Conservation (phyloP, 2,329 filamentous ascomycete species). For the Colletotrichum sp. region DNA sequence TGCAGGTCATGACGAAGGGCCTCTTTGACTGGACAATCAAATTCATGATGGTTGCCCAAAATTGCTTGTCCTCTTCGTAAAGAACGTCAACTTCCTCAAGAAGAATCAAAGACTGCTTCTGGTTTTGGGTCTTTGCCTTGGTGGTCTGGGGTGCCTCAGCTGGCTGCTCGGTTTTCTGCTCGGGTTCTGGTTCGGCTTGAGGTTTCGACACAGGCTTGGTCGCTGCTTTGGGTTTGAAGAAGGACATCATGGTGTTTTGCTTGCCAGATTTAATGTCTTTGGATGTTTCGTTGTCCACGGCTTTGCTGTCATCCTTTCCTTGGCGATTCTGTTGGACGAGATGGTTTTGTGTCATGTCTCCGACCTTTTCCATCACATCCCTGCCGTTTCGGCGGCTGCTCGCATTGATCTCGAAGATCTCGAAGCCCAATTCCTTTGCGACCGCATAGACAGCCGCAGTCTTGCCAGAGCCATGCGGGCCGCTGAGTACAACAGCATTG, state of each 20-base stretch:
- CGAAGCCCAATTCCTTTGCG: constrained; percentile 89
- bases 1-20: constrained; percentile 95
- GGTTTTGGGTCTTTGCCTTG: constrained; percentile 47
- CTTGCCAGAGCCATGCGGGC: constrained; percentile 89
- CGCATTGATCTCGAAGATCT: constrained; percentile 93
- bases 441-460: constrained; percentile 91
- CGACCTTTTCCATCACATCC: constrained; percentile 89
- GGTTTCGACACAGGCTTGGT: constrained; percentile 27
- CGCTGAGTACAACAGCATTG: constrained; percentile 88
- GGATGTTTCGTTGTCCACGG: constrained; percentile 51
- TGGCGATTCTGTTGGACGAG: constrained; percentile 66
- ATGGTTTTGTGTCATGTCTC: constrained; percentile 97
- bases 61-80: constrained; percentile 94
- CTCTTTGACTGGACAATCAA: constrained; percentile 86
- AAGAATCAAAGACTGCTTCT: constrained; percentile 94
- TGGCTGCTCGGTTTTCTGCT: background rate
- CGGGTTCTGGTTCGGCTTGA: constrained; percentile 25
- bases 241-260: constrained; percentile 80
- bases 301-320: constrained; percentile 33
- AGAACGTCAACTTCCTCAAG: constrained; percentile 93
- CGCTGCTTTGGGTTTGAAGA: constrained; percentile 69
- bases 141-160: background rate
- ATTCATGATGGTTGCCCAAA: constrained; percentile 82
- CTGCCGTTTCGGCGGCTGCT: constrained; percentile 84
- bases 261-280: constrained; percentile 70